Evolutionary conservation across 2,329 filamentous ascomycete genomes (phyloP), one percentile per base, ranked within the genome.

Genomic region (Trichoderma sp.): DNA sequence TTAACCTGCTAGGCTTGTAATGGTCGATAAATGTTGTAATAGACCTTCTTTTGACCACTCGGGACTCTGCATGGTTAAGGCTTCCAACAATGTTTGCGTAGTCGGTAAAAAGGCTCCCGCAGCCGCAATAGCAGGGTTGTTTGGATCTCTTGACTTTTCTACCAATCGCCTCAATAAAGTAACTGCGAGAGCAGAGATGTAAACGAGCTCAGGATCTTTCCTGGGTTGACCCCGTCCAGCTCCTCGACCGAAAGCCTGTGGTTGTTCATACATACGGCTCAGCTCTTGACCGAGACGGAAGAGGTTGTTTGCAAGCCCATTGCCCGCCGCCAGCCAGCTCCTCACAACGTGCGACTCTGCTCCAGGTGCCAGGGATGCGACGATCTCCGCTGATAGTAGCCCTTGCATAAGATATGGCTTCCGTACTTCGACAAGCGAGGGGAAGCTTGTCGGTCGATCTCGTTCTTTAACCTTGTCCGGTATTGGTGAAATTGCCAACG

Each of bases 321-420:
- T 94, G 53, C 91, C 89, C 4, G 92, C 93, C 49, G 90, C 88
- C 8, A 98, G 86, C 94, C 96, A 98, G 0, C 87, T 84, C 68
- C 88, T 88, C 4, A 94, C 91, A 8, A 97, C 81, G 4, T 88
- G 86, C 19, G 86, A 86, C 72, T 96, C 93, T n/a, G 88, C 85
- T 5, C 87, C 86, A 2, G 91, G 91, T 3, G 89, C 88, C 14
- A 97, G 84, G 11, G 90, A 90, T 0, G 93, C 89, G 3, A 98
- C 82, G 63, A 98, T 96, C 73, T 98, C 94, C 0, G 93, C 94
- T 1, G 94, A 92, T 6, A 98, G 85, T 74, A 98, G 88, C 1
- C 94, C 94, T 80, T 99, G 96, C 86, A 97, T 96, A 13, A 99
- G 82, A 75, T 93, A 91, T 0, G 96, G 91, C 79, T 97, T 97